Conservation (phyloP, 2,329 filamentous ascomycete genomes). For the Paecilomyces formosus region DNA sequence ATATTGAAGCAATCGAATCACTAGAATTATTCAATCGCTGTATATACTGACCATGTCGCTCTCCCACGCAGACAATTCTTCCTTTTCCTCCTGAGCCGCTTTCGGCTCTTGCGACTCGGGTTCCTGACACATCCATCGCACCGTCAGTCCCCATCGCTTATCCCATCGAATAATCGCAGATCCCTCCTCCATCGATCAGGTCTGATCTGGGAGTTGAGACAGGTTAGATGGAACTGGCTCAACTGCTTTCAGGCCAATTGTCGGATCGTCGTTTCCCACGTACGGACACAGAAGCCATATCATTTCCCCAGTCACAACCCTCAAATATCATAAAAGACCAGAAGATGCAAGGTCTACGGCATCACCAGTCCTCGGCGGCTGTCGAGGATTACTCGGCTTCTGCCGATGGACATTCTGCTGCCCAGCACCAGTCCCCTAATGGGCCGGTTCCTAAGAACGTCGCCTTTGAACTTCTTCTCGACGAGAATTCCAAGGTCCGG, state of each 20-base stretch:
- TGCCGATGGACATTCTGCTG: constrained; percentile 20
- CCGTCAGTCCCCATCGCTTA: constrained; percentile 17
- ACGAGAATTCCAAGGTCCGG: constrained; percentile 49
- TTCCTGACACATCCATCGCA: constrained; percentile 20
- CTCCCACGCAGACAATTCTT: constrained; percentile 15
- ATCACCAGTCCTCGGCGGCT: constrained; percentile 9
- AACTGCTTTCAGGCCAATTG: constrained; percentile 8
- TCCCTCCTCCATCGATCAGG: constrained; percentile 21
- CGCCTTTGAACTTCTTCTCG: constrained; percentile 56
- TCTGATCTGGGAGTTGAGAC: constrained; percentile 25
- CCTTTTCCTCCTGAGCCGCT: constrained; percentile 23
- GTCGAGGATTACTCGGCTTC: constrained; percentile 18
- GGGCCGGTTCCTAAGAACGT: constrained; percentile 50
- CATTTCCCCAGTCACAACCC: constrained; percentile 23
- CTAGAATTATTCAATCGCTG: not conserved
- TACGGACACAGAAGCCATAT: constrained; percentile 26
- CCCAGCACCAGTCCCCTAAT: constrained; percentile 29
- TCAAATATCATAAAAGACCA: constrained; percentile 18
- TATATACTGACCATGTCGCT: constrained; percentile 17
- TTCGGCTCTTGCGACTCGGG: constrained; percentile 28
- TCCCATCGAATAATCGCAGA: constrained; percentile 20
- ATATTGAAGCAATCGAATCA: constrained; percentile 3
- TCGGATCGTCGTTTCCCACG: constrained; percentile 4
- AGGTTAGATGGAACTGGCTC: constrained; percentile 29
- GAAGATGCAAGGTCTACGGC: constrained; percentile 26